Evolutionary conservation across 495 filamentous ascomycete species (phyloP), one percentile per base, ranked within the genome.

Genomic region (Saxophila tyrrhenica): DNA sequence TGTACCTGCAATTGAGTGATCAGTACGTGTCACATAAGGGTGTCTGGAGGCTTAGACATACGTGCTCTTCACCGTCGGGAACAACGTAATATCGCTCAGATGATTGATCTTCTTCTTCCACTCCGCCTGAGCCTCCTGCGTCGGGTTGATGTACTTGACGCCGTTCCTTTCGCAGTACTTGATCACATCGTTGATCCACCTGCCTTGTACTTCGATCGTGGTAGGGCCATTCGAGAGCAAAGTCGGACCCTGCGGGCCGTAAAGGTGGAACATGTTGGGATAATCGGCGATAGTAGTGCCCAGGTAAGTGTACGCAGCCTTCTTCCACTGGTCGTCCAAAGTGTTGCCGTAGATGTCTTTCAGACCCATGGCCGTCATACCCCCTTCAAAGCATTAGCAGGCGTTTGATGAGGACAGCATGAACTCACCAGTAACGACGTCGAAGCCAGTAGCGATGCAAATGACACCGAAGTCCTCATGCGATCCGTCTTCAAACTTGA

Each of bases 251-350:
- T 75, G 72, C 2, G 73, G 70, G 0, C 78, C 78, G 60, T 75
- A 88, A 53, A 73, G 83, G 47, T 81, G 48, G 64, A 78, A 77
- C 63, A 81, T 69, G 59, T 82, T 81, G 0, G 78, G 78, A 51
- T 66, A 72, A 1, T 69, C 73, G 1, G 63, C 54, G 17, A 75
- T 56, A 10, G 70, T 70, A 21, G 72, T 67, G 3, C 77, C 77
- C 16, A 78, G 68, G 56, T 75, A 72, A 0, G 76, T 80, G n/a
- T 69, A 59, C 0, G 72, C 67, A 0, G 69, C 71, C n/a, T 62
- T 53, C 48, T 69, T 64, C 75, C 77, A 81, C 54, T 79, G 70
- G 10, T 74, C 69, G 13, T 65, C 46, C 2, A 81, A 48, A 2
- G 61, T 62, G 5, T 64, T 57, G 9, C 67, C 67, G 25, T 69